Percentiles rank a stretch among this genome's conserved stretches.
Evolutionary conservation across 2,329 filamentous ascomycete genomes (phyloP).

Genomic region (Xylaria sp.): DNA sequence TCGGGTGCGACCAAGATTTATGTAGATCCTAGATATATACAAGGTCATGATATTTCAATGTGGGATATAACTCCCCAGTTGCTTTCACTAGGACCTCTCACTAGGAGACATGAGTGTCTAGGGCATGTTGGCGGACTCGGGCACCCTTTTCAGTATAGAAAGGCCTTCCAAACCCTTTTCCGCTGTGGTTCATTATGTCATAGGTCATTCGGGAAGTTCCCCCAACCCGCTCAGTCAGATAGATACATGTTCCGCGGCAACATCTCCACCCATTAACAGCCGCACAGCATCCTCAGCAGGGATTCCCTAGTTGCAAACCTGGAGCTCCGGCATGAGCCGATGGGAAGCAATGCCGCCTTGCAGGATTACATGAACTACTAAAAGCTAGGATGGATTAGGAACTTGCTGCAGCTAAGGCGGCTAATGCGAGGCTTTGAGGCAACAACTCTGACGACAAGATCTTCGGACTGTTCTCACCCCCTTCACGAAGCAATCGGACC

Average conservation of each 20-base stretch:
- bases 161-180: not conserved
- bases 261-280: not conserved
- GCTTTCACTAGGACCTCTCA: not conserved
- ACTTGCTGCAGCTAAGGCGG: slow-evolving; percentile 3
- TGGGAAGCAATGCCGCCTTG: not conserved
- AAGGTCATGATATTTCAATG: not conserved
- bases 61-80: not conserved
- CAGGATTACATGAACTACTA: slow-evolving; percentile 3
- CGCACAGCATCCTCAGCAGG: not conserved
- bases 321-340: not conserved
- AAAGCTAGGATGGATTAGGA: slow-evolving; percentile 3
- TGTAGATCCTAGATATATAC: not conserved
- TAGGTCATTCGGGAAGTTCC: not conserved
- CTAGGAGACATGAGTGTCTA: not conserved
- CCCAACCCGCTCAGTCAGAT: not conserved
- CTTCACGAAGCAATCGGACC: slow-evolving; percentile 1
- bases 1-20: not conserved
- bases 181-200: not conserved
- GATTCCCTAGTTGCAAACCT: not conserved
- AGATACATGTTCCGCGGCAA: not conserved
- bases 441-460: not conserved
- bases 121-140: not conserved
- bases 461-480: not conserved
- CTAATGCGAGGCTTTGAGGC: not conserved
- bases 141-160: not conserved